These are phyloP conservation scores for Stachybotrys elegans DNA, from an alignment of 2,329 filamentous ascomycete genomes.

Conservation along the genomic window DNA sequence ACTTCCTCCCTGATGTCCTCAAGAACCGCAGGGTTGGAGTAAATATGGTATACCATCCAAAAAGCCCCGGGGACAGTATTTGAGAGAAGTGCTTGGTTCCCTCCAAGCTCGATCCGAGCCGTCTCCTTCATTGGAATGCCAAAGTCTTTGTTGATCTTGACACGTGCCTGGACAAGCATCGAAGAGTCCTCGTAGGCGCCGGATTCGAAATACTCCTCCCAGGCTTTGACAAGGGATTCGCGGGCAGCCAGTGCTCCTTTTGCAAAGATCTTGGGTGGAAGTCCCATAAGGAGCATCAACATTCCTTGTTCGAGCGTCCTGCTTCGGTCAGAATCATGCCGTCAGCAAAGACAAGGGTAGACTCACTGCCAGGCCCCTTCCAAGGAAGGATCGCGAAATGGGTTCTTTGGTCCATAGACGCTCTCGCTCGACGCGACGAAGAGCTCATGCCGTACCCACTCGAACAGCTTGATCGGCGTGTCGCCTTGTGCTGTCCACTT, in stretches of 20 bases:
- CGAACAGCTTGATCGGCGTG: not conserved
- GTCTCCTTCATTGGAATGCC: not conserved
- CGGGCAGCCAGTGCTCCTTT: not conserved
- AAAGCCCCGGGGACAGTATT: not conserved
- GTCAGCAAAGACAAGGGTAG: not conserved
- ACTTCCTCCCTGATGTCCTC: not conserved
- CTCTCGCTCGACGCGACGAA: not conserved
- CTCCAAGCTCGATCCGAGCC: not conserved
- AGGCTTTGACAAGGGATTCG: not conserved
- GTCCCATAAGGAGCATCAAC: no score
- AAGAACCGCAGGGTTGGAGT: not conserved
- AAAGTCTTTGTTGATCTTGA: not conserved
- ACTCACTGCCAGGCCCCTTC: not conserved
- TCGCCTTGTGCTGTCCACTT: not conserved
- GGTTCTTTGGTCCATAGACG: constrained; percentile 2
- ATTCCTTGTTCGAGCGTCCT: no score
- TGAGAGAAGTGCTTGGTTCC: not conserved
- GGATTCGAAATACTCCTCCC: not conserved
- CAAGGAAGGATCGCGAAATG: not conserved
- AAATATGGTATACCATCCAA: not conserved
- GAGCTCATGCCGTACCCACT: constrained; percentile 1
- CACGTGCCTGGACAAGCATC: not conserved
- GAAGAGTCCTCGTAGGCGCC: not conserved
- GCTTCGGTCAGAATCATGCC: not conserved
- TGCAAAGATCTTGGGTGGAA: no score